phyloP scores from a whole-genome alignment of 257 asterid species.

The Asclepias syriaca region DNA sequence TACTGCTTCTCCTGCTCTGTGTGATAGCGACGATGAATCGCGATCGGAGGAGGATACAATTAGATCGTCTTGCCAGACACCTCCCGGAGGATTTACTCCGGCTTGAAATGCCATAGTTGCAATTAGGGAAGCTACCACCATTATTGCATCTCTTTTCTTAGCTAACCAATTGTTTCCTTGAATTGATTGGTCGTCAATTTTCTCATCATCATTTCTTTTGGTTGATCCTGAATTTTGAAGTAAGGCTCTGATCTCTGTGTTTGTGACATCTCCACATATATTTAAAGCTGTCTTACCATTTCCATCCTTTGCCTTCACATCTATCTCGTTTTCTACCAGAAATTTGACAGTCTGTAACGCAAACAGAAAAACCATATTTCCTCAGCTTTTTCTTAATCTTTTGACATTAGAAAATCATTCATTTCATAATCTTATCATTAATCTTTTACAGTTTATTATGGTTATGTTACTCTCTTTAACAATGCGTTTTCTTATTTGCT shows the following conservation, averaged over 20 bases:
- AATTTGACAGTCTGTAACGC: slow-evolving; percentile 4
- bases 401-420: no score
- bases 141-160: slow-evolving; percentile 14
- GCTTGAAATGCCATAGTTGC: slow-evolving; percentile 23
- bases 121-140: slow-evolving; percentile 14
- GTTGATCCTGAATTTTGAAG: slow-evolving; percentile 9
- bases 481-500: no score
- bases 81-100: slow-evolving; percentile 26
- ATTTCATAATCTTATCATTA: no score
- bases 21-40: not conserved
- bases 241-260: not conserved
- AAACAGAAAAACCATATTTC: not conserved
- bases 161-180: slow-evolving; percentile 1
- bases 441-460: no score
- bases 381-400: no score
- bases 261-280: not conserved
- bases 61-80: slow-evolving; percentile 18
- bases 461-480: no score
- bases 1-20: slow-evolving; percentile 39
- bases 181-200: not conserved
- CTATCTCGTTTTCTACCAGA: slow-evolving; percentile 4
- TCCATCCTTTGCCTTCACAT: slow-evolving; percentile 13
- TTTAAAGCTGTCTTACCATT: slow-evolving; percentile 15
- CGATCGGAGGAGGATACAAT: not conserved
- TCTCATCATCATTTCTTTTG: not conserved